Base-by-base conservation (phyloP, 164 flowering plant species). In the Tetrastigma voinierianum region DNA sequence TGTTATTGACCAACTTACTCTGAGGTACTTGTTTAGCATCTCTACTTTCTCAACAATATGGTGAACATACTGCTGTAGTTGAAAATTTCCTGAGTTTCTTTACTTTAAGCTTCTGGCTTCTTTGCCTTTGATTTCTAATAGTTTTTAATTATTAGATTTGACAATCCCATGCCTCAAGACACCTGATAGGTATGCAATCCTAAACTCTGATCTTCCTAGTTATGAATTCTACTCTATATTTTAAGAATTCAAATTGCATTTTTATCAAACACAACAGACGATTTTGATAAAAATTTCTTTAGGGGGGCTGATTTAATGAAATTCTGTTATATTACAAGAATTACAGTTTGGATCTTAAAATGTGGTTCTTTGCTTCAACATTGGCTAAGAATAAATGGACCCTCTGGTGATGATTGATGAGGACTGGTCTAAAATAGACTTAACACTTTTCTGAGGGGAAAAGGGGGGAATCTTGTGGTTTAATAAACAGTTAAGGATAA, bases 101-200 rank as follows among this genome's bases (percentile, higher is more conserved):
- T 61, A 16, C 60, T 9, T 21, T 45, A 23, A 7, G 20, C n/a
- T n/a, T n/a, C n/a, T 32, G 43, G 14, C 60, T 48, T 49, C 44
- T 44, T 51, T 72, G 16, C 46, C 64, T 46, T 61, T 62, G 57
- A 45, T 20, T 46, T 45, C 12, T 58, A 48, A 52, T 49, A 51
- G 25, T 25, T 25, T 25, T 25, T 25, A 25, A 25, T 25, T 48
- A 45, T 57, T 61, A 90, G 98, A 91, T 83, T 77, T 87, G 79
- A 64, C 96, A 10, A 78, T 83, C 72, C 93, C 90, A 12, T 83
- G 95, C 70, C 67, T 93, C 75, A 86, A 88, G 79, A 86, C 91
- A 15, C 98, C 98, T 16, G 83, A 83, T 62, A 91, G 97, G 98
- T 94, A 83, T 49, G 65, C 46, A 51, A 59, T 59, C 23, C 23